Base-by-base conservation (phyloP, 257 asterid genomes). In the Scutellaria minor region DNA sequence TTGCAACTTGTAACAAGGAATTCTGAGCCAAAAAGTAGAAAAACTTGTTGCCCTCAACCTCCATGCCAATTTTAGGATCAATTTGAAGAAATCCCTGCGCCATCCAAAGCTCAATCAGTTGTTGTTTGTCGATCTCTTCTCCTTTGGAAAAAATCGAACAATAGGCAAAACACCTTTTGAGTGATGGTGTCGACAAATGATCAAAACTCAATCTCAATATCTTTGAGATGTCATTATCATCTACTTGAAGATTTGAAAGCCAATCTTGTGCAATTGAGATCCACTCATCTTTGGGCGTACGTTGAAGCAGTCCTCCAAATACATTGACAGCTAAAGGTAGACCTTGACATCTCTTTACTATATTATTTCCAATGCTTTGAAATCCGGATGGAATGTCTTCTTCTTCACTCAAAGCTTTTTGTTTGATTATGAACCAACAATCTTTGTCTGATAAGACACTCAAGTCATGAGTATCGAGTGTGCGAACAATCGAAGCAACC, bases 321-420 rank as follows among this genome's bases (percentile, higher is more conserved):
- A 75, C 71, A 5, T 74, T 78, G 35, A 79, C 73, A 5, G 88
- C 75, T 15, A 83, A 54, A 1, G 88, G 83, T 37, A 81, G n/a
- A 4, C 85, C 88, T 13, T 52, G 54, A 27, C 85, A 84, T 66
- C 54, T 81, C 12, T 67, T 18, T 11, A 60, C 61, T 13, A 81
- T 73, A 9, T 8, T 6, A 35, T 31, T 58, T 13, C 83, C 76
- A 0, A 77, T 41, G 2, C 27, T 54, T 48, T 68, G 4, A 31
- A 31, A 31, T 4, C 5, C 37, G 37, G 5, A 31, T 31, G 37
- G 37, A 31, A 31, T 31, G 37, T 4, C 37, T 31, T 31, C 37
- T 31, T 31, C 37, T 31, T 31, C 3, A 31, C 37, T 31, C 37
- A 31, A 31, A 42, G 83, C 77, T 31, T 15, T 66, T 24, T 54